These are phyloP conservation scores for Gossypium laxum DNA, from an alignment of 441 rosid species.

Conservation along the genomic window DNA sequence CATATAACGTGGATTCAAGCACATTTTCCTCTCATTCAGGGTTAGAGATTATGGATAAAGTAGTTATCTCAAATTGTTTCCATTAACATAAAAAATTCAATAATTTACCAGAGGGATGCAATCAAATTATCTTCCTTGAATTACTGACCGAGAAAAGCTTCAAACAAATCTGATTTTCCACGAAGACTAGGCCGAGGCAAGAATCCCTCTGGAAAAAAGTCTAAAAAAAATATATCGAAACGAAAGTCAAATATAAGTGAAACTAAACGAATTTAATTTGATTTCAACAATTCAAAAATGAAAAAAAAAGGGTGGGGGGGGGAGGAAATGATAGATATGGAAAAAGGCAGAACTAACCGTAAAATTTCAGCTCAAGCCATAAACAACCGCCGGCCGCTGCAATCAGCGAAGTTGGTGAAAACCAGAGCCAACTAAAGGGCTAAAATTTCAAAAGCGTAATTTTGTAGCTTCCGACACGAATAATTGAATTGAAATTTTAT, in stretches of 20 bases:
- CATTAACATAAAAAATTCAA: neutral
- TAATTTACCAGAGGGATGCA: neutral
- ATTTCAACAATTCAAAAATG: neutral
- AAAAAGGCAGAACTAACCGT: neutral
- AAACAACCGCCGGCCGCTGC: neutral
- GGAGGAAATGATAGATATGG: neutral
- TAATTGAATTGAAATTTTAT: neutral
- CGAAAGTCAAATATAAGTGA: neutral
- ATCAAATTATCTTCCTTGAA: neutral
- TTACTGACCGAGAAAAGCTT: neutral
- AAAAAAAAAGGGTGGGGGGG: neutral
- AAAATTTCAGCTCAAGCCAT: neutral
- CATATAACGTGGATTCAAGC: no score
- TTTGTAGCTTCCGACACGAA: neutral
- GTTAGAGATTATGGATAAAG: no score
- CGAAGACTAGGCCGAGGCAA: neutral
- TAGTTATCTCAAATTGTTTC: neutral
- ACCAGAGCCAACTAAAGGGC: neutral
- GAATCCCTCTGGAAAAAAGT: neutral
- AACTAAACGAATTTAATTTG: neutral
- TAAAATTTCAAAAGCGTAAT: neutral
- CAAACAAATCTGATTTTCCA: conserved; percentile 2
- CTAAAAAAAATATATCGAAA: neutral
- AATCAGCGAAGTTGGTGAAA: neutral
- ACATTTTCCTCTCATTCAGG: no score